Conservation (phyloP, 1,284 basidiomycete genomes). For the Apiotrichum sp. region DNA sequence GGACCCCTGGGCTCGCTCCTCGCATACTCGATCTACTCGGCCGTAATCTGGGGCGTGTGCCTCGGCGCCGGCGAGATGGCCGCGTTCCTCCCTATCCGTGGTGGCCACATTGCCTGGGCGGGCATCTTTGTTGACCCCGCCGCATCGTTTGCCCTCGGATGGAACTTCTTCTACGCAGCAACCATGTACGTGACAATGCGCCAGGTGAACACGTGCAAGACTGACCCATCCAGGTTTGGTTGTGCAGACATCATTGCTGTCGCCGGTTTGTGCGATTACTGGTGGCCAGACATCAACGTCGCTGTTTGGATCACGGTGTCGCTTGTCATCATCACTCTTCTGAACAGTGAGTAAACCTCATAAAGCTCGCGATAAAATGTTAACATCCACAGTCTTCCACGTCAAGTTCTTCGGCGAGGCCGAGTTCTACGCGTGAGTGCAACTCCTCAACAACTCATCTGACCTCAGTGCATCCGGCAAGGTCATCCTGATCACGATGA, state of each 20-base stretch:
- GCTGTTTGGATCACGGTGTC: conserved; percentile 22
- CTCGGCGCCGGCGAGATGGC: conserved; percentile 15
- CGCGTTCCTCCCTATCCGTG: conserved; percentile 15
- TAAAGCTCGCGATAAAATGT: too few relatives aligned
- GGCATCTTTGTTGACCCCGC: conserved; percentile 14
- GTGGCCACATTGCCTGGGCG: conserved; percentile 18
- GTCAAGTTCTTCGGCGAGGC: conserved; percentile 19
- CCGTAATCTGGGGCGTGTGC: conserved; percentile 15
- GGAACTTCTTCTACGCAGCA: conserved; percentile 25
- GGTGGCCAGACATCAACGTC: conserved; percentile 19
- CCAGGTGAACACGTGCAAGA: conserved; percentile 4
- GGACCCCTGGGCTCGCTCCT: conserved; percentile 15
- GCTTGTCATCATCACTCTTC: conserved; percentile 15
- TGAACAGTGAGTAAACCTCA: conserved; percentile 9
- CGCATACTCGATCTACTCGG: conserved; percentile 9
- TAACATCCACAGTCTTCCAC: not conserved
- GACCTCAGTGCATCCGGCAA: conserved; percentile 12
- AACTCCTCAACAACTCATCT: too few relatives aligned
- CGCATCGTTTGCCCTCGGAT: conserved; percentile 12
- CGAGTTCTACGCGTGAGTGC: conserved; percentile 14
- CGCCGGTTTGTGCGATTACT: conserved; percentile 23
- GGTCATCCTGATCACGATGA: conserved; percentile 21
- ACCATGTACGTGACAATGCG: conserved; percentile 1
- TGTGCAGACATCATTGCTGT: conserved; percentile 27
- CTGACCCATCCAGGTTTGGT: conserved; percentile 9